Conservation (phyloP, 2,329 filamentous ascomycete species). For the Colletotrichum melonis region DNA sequence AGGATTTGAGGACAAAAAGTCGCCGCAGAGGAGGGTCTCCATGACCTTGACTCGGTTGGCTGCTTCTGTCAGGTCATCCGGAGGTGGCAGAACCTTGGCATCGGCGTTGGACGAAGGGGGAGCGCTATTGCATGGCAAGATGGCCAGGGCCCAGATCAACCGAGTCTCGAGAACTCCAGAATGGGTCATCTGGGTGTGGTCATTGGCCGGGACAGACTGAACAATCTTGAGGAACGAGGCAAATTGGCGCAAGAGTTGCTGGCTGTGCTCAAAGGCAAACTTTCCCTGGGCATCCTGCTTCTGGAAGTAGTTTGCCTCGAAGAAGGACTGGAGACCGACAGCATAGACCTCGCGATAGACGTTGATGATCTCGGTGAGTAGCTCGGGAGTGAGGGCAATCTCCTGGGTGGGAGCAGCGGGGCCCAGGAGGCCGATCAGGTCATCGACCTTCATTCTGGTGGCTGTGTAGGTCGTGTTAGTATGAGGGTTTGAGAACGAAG, state of each 20-base stretch:
- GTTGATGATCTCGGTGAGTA: constrained; percentile 74
- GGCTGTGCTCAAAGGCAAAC: constrained; percentile 62
- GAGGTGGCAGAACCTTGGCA: constrained; percentile 54
- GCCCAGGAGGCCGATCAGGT: constrained; percentile 74
- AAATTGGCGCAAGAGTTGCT: constrained; percentile 73
- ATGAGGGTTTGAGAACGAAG: constrained; percentile 42
- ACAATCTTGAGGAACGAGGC: constrained; percentile 71
- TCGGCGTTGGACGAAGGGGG: constrained; percentile 49
- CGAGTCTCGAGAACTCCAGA: constrained; percentile 67
- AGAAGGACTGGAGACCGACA: constrained; percentile 77
- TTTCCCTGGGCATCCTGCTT: constrained; percentile 55
- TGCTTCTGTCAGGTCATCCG: constrained; percentile 72
- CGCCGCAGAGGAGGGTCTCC: constrained; percentile 80
- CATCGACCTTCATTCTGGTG: constrained; percentile 77
- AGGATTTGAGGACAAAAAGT: constrained; percentile 69
- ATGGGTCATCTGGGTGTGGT: constrained; percentile 63
- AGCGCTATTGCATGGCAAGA: constrained; percentile 55
- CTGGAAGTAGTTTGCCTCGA: constrained; percentile 88
- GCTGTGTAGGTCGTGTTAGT: constrained; percentile 62
- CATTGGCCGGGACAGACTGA: constrained; percentile 59
- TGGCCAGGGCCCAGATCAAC: constrained; percentile 70
- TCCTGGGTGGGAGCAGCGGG: constrained; percentile 66
- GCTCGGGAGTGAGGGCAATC: constrained; percentile 62
- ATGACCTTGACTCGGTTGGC: constrained; percentile 79
- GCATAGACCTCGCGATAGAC: constrained; percentile 83